Conservation (phyloP, 1,139 yeast species). For the Yamadazyma pseudoaaseri region DNA sequence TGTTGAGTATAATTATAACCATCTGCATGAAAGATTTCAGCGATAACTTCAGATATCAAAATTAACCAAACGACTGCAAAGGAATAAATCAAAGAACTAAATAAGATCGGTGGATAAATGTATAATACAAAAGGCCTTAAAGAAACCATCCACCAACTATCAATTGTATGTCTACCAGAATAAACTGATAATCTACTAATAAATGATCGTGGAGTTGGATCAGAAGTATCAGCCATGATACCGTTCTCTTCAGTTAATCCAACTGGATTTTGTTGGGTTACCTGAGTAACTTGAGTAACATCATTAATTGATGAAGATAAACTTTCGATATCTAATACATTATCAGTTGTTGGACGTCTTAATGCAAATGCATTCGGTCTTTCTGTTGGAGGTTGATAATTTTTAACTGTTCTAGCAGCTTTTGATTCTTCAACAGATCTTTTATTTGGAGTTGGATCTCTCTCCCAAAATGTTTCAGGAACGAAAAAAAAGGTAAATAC, state of each 20-base stretch:
- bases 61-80: constrained; percentile 65
- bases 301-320: constrained; percentile 18
- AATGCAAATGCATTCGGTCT: constrained; percentile 38
- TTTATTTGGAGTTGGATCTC: constrained; percentile 50
- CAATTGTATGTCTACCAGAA: constrained; percentile 49
- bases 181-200: constrained; percentile 21
- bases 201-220: constrained; percentile 13
- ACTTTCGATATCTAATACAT: constrained; percentile 20
- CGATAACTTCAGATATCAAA: constrained; percentile 56
- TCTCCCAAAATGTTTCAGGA: constrained; percentile 67
- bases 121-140: constrained; percentile 55
- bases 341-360: constrained; percentile 13
- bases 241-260: constrained; percentile 18
- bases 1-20: constrained; percentile 50
- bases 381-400: constrained; percentile 25
- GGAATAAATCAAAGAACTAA: constrained; percentile 52
- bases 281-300: constrained; percentile 6
- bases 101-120: constrained; percentile 53
- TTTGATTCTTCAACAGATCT: constrained; percentile 51
- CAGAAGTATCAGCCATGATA: constrained; percentile 4
- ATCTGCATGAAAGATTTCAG: constrained; percentile 44
- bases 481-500: constrained; percentile 52
- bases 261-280: constrained; percentile 15
- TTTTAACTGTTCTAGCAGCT: constrained; percentile 43
- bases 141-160: constrained; percentile 58